These are phyloP conservation scores for Theileria luwenshuni DNA, from an alignment of 169 alveolate genomes.

Conservation along the genomic window DNA sequence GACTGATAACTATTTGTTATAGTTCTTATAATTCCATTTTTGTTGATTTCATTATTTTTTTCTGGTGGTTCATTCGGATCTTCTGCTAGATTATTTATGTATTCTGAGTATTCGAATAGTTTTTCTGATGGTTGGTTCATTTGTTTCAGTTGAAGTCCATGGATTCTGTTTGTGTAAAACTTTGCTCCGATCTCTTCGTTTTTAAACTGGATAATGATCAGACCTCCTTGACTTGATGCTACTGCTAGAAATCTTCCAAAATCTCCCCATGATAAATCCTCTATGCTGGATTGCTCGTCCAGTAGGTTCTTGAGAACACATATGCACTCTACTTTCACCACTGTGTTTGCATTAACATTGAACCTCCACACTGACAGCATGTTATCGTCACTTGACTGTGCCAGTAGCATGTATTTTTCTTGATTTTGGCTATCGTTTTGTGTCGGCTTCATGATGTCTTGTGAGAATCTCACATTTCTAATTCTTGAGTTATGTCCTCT, in stretches of 20 bases:
- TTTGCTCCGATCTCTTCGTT: constrained; percentile 45
- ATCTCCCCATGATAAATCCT: constrained; percentile 70
- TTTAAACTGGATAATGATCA: constrained; percentile 46
- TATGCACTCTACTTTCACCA: constrained; percentile 43
- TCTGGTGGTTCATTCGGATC: no score
- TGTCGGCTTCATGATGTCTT: constrained; percentile 43
- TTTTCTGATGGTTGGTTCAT: constrained; percentile 25
- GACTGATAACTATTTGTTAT: no score
- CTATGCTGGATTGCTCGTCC: constrained; percentile 65
- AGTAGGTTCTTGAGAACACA: constrained; percentile 42
- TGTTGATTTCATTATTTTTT: no score
- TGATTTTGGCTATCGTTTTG: constrained; percentile 21
- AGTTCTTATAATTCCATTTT: no score
- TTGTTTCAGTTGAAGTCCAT: constrained; percentile 34
- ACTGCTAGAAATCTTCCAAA: constrained; percentile 64
- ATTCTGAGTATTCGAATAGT: constrained; percentile 13
- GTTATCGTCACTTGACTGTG: constrained; percentile 68
- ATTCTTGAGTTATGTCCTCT: constrained; percentile 55
- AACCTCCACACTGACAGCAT: constrained; percentile 64
- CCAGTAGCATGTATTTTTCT: constrained; percentile 26
- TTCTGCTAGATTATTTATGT: no score
- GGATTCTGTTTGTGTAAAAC: constrained; percentile 59
- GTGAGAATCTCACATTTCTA: constrained; percentile 62
- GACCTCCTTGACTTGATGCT: constrained; percentile 70
- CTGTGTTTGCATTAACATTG: constrained; percentile 1